phyloP scores from a whole-genome alignment of 495 filamentous ascomycete species.

The Beverwykella pulmonaria region DNA sequence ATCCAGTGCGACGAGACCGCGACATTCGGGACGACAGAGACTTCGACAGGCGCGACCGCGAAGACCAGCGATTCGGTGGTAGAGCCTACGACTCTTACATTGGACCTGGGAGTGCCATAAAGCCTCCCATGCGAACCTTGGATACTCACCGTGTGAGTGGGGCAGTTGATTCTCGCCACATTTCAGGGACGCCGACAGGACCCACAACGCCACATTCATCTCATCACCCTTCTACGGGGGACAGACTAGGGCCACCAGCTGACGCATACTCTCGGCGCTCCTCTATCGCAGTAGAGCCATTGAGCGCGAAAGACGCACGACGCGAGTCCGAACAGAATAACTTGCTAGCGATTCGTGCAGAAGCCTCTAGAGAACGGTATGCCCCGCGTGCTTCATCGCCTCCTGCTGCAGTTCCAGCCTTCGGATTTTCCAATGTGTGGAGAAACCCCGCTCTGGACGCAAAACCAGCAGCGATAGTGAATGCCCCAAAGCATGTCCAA shows the following conservation, averaged over 20 bases:
- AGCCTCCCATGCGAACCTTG: conserved; percentile 45
- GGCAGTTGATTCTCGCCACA: conserved; percentile 24
- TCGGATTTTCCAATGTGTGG: conserved; percentile 60
- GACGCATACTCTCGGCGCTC: conserved; percentile 35
- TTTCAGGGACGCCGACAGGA: conserved; percentile 30
- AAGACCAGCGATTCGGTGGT: conserved; percentile 43
- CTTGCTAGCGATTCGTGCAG: conserved; percentile 45
- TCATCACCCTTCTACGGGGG: conserved; percentile 14
- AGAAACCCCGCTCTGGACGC: conserved; percentile 39
- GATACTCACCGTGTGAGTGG: conserved; percentile 27
- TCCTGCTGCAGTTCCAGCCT: conserved; percentile 64
- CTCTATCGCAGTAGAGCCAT: conserved; percentile 29
- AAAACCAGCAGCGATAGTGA: conserved; percentile 39
- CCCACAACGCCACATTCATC: conserved; percentile 31
- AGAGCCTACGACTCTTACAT: conserved; percentile 53
- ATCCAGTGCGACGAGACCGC: conserved; percentile 38
- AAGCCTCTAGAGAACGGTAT: conserved; percentile 48
- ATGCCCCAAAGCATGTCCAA: conserved; percentile 16
- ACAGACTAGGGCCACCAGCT: conserved; percentile 19
- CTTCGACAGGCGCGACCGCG: conserved; percentile 41
- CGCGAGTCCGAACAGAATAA: conserved; percentile 53
- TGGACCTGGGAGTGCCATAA: conserved; percentile 22
- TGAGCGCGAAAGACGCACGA: conserved; percentile 44
- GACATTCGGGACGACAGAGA: conserved; percentile 45
- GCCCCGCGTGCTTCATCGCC: conserved; percentile 56